phyloP scores from a whole-genome alignment of 2,329 filamentous ascomycete species.

The Massarina eburnea region DNA sequence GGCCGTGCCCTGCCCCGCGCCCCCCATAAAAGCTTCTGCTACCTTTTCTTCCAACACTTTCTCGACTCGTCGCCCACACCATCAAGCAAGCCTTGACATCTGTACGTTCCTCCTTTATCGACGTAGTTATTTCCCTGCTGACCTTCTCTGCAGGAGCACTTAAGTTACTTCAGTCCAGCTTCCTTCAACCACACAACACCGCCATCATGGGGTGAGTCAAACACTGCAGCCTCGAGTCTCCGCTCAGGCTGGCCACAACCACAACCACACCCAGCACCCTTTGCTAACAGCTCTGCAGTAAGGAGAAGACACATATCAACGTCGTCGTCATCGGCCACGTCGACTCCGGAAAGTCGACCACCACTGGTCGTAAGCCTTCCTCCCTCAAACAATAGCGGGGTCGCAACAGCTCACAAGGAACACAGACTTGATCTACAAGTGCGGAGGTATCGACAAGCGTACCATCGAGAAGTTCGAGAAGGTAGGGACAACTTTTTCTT shows the following conservation, averaged over 20 bases:
- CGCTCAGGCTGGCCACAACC: conserved; percentile 9
- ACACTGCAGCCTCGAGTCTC: conserved; percentile 18
- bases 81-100: too few species aligned
- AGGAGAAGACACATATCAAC: conserved; percentile 91
- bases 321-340: conserved; percentile 99
- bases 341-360: conserved; percentile 99
- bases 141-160: background rate
- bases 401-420: conserved; percentile 43
- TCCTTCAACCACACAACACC: conserved; percentile 40
- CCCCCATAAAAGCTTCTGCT: too few species aligned
- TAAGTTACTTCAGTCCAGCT: background rate
- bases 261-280: conserved; percentile 10
- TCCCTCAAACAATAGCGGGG: conserved; percentile 30
- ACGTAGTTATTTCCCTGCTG: too few species aligned
- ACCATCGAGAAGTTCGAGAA: conserved; percentile 99
- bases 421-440: conserved; percentile 99
- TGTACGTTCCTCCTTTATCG: too few species aligned
- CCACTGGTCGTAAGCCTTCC: conserved; percentile 70
- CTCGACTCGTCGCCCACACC: too few species aligned
- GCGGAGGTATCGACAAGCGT: conserved; percentile 99
- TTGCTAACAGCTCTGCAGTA: conserved; percentile 62
- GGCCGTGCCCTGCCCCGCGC: too few species aligned
- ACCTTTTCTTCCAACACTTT: too few species aligned
- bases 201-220: conserved; percentile 63
- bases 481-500: conserved; percentile 60